These are phyloP conservation scores for Schwanniomyces pseudopolymorphus DNA, from an alignment of 805 yeast genomes.

Conservation along the genomic window DNA sequence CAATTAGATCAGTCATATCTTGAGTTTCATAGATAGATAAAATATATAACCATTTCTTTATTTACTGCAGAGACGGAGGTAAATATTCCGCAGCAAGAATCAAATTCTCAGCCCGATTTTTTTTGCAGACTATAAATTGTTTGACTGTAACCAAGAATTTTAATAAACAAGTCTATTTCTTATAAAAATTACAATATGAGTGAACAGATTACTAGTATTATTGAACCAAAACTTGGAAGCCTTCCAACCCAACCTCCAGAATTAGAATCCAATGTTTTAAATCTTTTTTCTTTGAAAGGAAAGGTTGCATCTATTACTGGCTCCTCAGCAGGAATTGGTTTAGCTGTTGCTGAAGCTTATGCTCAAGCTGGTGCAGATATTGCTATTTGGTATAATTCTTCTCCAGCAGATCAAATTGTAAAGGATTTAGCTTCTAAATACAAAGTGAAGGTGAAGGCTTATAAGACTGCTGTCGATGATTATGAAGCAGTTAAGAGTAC, in stretches of 20 bases:
- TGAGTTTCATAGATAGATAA: not conserved
- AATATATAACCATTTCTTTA: no score
- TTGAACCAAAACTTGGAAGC: constrained; percentile 23
- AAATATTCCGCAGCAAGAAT: not conserved
- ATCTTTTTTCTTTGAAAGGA: constrained; percentile 75
- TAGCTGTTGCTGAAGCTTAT: constrained; percentile 75
- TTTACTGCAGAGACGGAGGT: not conserved
- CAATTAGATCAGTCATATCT: not conserved
- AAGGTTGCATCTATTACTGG: constrained; percentile 84
- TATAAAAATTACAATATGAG: not conserved
- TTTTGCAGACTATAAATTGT: not conserved
- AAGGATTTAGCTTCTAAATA: constrained; percentile 53
- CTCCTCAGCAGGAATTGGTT: constrained; percentile 83
- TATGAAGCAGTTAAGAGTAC: constrained; percentile 48
- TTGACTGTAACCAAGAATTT: not conserved
- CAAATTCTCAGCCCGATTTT: not conserved
- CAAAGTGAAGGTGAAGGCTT: constrained; percentile 61
- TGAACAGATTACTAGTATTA: not conserved
- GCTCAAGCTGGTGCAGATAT: constrained; percentile 88
- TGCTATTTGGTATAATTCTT: constrained; percentile 46
- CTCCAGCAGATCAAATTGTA: constrained; percentile 63
- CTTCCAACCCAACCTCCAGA: constrained; percentile 57
- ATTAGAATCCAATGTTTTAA: constrained; percentile 53
- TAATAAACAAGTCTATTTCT: not conserved
- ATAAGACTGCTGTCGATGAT: constrained; percentile 58